Base-by-base conservation (phyloP, 305 asterid genomes). In the Ilex paraguariensis region DNA sequence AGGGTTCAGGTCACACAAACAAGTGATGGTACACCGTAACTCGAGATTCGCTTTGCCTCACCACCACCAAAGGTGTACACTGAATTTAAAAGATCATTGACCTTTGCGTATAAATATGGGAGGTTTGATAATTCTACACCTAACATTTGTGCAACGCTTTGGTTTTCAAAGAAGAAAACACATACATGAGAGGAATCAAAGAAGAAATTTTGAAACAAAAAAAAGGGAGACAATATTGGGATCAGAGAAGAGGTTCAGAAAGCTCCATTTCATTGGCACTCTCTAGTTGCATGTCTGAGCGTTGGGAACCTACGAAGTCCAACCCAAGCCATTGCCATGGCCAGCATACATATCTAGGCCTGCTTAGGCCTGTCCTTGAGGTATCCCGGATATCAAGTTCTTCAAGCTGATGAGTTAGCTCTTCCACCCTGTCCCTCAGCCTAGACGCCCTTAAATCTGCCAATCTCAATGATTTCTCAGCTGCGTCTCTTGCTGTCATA, bases 321-420 rank as follows among this genome's bases (percentile, higher is more conserved):
- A 93, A 67, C 13, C 99, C 99, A 9, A 93, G 95, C 99, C 99
- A 90, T 66, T 93, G 88, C 99, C 99, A 93, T 2, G 99, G 99
- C 99, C 99, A 93, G 69, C 99, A 87, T 52, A 86, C 50, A 62
- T 93, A 93, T 77, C 99, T 79, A 0, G 92, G 87, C 70, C 90
- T 75, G 54, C 68, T 78, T 51, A 80, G 63, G 40, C 92, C 84
- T 2, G 81, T 65, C 70, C 79, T 74, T 50, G 90, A 77, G 63
- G 81, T 70, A 59, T 79, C 95, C 33, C 79, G 73, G 13, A 80
- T 60, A 61, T 90, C 97, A 31, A 86, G 78, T 69, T 87, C 94
- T 63, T 87, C 98, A 4, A 92, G 86, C 77, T 86, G 99, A 57
- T 82, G 96, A 36, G 82, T 85, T 60, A 93, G 87, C 79, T 90